Evolutionary conservation across 768 basidiomycete species (phyloP), one percentile per base, ranked within the genome.

Genomic region (Tubosaeta sp.): DNA sequence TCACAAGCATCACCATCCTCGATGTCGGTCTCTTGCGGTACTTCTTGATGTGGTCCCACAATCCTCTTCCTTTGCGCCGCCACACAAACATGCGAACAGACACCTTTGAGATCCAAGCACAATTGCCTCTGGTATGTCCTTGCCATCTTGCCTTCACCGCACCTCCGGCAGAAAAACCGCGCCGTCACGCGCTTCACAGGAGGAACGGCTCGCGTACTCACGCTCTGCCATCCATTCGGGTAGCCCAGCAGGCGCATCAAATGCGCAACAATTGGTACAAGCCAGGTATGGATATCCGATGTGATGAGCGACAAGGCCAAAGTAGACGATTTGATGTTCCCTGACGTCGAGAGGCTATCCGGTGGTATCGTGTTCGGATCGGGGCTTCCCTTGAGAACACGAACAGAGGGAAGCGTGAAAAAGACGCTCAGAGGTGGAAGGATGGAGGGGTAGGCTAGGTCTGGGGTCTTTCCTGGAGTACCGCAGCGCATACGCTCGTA

Each of bases 161-260:
- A 90, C 34, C 59, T 56, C 48, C 64, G 74, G 61, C 87, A 90
- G 24, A 68, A 62, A 65, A 85, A 88, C 21, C 80, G 67, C 0
- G 83, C 82, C 5, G 78, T 80, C 13, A 83, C 50, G 38, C 84
- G 72, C 43, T 84, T 75, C 16, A 77, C 76, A 0, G 84, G 84
- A 59, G 81, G 80, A 9, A 85, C 47, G 34, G 66, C 61, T 14
- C 64, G 73, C 46, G 62, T 71, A 58, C 74, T 78, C 18, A 79
- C 70, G 24, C 67, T 69, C 56, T 71, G 77, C 82, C 82, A 86
- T 49, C 52, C 57, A 4, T 74, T 63, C 0, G 74, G 64, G 46
- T 72, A 72, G 0, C 83, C 86, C 8, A 88, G 61, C 10, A 73
- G 57, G 5, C 55, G 63, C 11, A 74, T 74, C 16, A 89, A 63